These are phyloP conservation scores for Picochlorum sp. DNA, from an alignment of 139 green algal species.

Conservation along the genomic window DNA sequence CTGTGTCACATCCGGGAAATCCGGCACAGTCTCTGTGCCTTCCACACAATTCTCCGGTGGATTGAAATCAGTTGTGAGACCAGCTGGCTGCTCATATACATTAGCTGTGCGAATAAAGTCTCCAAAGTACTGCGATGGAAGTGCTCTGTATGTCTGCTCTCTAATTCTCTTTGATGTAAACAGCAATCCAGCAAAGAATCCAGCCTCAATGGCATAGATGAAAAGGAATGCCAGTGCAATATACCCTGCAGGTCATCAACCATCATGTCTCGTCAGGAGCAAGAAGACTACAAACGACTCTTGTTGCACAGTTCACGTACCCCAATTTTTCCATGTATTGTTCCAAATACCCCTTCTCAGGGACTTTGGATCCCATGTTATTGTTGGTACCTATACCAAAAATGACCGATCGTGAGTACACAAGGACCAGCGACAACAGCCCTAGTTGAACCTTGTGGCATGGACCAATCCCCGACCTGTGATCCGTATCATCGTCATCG, in stretches of 20 bases:
- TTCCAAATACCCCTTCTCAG: constrained; percentile 20
- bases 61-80: constrained; percentile 11
- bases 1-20: background rate
- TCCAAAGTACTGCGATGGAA: constrained; percentile 20
- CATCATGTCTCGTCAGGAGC: background rate
- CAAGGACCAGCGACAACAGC: too few species aligned
- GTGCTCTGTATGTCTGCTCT: constrained; percentile 11
- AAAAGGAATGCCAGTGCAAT: constrained; percentile 18
- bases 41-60: constrained; percentile 15
- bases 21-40: background rate
- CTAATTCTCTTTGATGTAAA: constrained; percentile 22
- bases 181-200: constrained; percentile 23
- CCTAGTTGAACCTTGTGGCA: too few species aligned
- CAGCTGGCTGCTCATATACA: background rate
- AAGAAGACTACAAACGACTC: background rate
- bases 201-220: constrained; percentile 13
- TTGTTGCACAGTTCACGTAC: constrained; percentile 7
- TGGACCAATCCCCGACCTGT: too few species aligned
- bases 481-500: too few species aligned
- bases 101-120: constrained; percentile 8
- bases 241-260: constrained; percentile 5
- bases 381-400: constrained; percentile 7
- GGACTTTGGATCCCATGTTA: constrained; percentile 2
- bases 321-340: constrained; percentile 31
- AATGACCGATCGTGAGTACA: too few species aligned